A percentile compares a stretch with the other conserved stretches of the same genome.
Conservation (phyloP, 495 filamentous ascomycete species). For the Monascus purpureus region DNA sequence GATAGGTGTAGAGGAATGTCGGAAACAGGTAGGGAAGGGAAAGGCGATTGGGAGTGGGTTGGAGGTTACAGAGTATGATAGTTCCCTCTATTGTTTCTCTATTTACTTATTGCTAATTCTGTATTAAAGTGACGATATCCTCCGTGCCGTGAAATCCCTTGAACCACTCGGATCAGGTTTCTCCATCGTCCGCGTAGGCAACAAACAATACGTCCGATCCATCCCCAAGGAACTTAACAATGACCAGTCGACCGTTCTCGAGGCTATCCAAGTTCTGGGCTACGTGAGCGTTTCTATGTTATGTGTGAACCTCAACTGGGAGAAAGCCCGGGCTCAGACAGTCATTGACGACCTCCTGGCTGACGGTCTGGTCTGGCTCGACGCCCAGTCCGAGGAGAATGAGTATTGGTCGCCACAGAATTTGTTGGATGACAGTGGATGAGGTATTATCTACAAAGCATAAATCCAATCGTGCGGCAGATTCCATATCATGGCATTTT, state of each 20-base stretch:
- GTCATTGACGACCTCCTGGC: conserved; percentile 83
- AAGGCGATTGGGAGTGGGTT: conserved; percentile 52
- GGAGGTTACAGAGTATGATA: conserved; percentile 52
- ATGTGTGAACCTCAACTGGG: conserved; percentile 79
- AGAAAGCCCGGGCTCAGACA: conserved; percentile 68
- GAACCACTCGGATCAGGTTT: conserved; percentile 82
- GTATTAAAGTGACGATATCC: conserved; percentile 65
- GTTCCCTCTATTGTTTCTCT: background rate
- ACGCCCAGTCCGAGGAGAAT: conserved; percentile 70
- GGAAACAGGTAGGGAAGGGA: conserved; percentile 55
- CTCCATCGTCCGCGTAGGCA: conserved; percentile 65
- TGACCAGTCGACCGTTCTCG: conserved; percentile 84
- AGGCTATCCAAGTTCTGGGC: conserved; percentile 72
- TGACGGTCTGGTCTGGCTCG: conserved; percentile 89
- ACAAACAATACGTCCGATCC: conserved; percentile 76
- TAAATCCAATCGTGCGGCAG: conserved; percentile 1
- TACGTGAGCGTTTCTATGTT: conserved; percentile 89
- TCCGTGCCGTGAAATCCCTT: conserved; percentile 76
- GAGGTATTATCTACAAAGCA: conserved; percentile 7
- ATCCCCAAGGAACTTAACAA: conserved; percentile 93
- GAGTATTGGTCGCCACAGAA: conserved; percentile 86
- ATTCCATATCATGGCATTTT: background rate
- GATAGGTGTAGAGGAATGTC: conserved; percentile 71
- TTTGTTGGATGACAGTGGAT: conserved; percentile 27
- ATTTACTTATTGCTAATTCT: background rate